A percentile compares a stretch with the other conserved stretches of the same genome.
phyloP scores from a whole-genome alignment of 192 early-diverging fungal genomes.

The Rhizophagus sp. region DNA sequence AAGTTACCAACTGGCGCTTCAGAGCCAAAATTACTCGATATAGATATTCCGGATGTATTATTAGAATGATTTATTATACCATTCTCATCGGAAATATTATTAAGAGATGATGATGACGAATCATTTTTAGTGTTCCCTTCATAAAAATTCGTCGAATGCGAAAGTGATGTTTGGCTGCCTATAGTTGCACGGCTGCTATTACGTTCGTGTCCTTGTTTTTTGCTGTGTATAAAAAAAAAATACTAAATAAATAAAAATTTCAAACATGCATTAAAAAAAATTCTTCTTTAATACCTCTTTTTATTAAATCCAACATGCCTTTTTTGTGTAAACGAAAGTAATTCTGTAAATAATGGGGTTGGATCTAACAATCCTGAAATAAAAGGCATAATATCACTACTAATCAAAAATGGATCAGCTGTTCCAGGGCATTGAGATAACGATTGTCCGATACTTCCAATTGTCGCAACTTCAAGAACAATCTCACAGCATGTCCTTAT shows the following conservation, averaged over 20 bases:
- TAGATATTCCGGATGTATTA: background rate
- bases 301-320: constrained; percentile 1
- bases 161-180: background rate
- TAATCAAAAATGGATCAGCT: constrained; percentile 39
- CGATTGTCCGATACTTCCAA: constrained; percentile 38
- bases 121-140: background rate
- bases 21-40: background rate
- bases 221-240: background rate
- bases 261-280: background rate
- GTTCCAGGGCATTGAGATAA: constrained; percentile 36
- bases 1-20: background rate
- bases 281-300: background rate
- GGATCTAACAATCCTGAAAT: constrained; percentile 35
- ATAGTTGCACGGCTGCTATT: background rate
- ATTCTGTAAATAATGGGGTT: constrained; percentile 29
- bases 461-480: constrained; percentile 42
- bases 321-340: constrained; percentile 34
- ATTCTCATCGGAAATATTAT: background rate
- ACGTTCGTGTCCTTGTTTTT: background rate
- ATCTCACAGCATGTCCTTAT: constrained; percentile 42
- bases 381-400: constrained; percentile 44
- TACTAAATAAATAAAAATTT: background rate
- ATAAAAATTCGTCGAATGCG: background rate
- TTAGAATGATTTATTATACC: background rate
- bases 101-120: background rate